Conservation (phyloP, 352 stramenopile genomes). For the Pythium rhizo-oryzae region DNA sequence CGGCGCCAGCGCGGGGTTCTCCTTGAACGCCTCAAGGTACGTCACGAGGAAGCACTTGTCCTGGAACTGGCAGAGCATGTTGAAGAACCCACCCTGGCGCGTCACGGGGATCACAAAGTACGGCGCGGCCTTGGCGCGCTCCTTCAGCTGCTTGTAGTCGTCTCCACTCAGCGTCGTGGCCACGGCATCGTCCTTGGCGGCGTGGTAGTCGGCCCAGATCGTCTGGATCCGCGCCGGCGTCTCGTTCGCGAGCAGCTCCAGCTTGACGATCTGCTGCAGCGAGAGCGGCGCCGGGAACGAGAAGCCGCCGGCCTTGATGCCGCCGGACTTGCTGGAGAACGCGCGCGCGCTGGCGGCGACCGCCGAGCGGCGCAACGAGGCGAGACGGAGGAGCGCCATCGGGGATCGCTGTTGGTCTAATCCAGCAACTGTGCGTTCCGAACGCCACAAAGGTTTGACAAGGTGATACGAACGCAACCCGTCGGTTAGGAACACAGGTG, state of each 20-base stretch:
- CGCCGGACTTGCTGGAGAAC: slow-evolving; percentile 11
- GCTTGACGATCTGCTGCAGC: slow-evolving; percentile 84
- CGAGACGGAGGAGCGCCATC: slow-evolving; percentile 9
- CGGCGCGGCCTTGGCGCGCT: slow-evolving; percentile 55
- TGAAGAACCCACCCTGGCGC: slow-evolving; percentile 86
- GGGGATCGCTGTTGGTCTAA: no score
- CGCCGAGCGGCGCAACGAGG: neutral
- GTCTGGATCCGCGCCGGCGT: slow-evolving; percentile 49
- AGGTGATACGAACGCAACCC: slow-evolving; percentile 1
- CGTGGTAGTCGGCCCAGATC: slow-evolving; percentile 86
- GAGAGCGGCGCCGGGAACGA: slow-evolving; percentile 80
- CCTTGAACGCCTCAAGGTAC: slow-evolving; percentile 87
- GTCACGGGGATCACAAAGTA: slow-evolving; percentile 88
- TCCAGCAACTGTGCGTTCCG: no score
- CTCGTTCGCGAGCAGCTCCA: slow-evolving; percentile 80
- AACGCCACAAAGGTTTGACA: neutral
- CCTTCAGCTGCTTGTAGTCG: slow-evolving; percentile 48
- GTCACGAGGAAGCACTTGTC: slow-evolving; percentile 89
- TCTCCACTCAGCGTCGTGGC: slow-evolving; percentile 45
- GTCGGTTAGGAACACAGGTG: neutral
- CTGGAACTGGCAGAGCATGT: slow-evolving; percentile 90
- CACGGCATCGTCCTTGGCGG: slow-evolving; percentile 71
- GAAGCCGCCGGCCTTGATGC: slow-evolving; percentile 47
- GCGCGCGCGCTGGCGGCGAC: neutral
- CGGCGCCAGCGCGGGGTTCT: slow-evolving; percentile 74